Base-by-base conservation (phyloP, 805 yeast genomes). In the Pichia insulana region DNA sequence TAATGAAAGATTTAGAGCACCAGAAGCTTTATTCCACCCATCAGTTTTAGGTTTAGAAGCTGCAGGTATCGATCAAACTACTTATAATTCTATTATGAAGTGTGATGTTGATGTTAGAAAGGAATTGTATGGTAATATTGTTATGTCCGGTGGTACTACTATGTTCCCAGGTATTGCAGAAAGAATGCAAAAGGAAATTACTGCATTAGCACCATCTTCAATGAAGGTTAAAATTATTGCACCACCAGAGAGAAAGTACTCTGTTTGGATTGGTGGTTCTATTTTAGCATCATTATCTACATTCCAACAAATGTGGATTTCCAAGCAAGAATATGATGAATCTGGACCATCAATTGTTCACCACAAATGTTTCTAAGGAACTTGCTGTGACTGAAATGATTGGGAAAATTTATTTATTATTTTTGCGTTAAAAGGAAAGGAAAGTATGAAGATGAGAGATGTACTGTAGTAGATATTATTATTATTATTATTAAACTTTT, bases 221-320 rank as follows among this genome's bases (percentile, higher is more conserved):
- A 92, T 92, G 97, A 92, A 92, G 88, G 96, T 92, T 66, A 92
- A 92, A 84, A 89, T 92, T 68, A 84, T 84, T 68, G 98, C 98
- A 68, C 96, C 97, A 58, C 97, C 97, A 57, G 98, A 92, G 75
- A 83, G 98, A 74, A 92, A 92, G 74, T 92, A 85, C 84, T 85
- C 96, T 63, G 96, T 89, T 75, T 92, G 98, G 98, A 92, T 92
- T 56, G 98, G 98, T 80, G 98, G 98, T 76, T 92, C 97, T 60
- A 92, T 92, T 65, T 82, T 92, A 72, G 96, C 98, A 56, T 88
- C 97, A 48, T 82, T 92, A 69, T 86, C 96, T 52, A 92, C 98
- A 70, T 92, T 92, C 97, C 97, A 92, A 80, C 97, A 92, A 76
- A 90, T 92, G 97, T 92, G 98, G 98, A 88, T 92, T 85, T 89